Conservation (phyloP, 495 filamentous ascomycete species). For the Annulohypoxylon bovei region DNA sequence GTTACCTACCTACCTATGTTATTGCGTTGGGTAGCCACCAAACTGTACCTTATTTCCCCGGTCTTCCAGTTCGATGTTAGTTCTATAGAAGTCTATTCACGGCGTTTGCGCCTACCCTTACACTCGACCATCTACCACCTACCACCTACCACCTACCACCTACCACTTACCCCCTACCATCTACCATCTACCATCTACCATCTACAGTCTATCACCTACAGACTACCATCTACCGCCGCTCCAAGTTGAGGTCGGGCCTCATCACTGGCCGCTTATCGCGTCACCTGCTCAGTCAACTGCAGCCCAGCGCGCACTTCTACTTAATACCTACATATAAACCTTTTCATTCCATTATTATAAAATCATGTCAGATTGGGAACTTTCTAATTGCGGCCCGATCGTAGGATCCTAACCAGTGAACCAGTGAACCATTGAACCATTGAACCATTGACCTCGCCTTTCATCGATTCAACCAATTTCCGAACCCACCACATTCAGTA, state of each 20-base stretch:
- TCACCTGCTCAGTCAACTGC: conserved; percentile 27
- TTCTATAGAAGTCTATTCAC: background rate
- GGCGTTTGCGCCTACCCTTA: conserved; percentile 5
- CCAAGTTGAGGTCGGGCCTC: conserved; percentile 9
- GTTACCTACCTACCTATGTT: too few relatives aligned
- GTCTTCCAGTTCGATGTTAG: too few relatives aligned
- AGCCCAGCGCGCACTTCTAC: conserved; percentile 19
- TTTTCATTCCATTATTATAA: conserved; percentile 11
- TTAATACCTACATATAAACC: conserved; percentile 5
- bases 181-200: too few relatives aligned
- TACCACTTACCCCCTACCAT: too few relatives aligned
- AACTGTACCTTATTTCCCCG: background rate
- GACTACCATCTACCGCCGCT: conserved; percentile 10
- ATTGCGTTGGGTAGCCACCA: conserved; percentile 35
- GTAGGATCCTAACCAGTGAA: conserved; percentile 16
- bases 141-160: too few relatives aligned
- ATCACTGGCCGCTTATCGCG: conserved; percentile 32
- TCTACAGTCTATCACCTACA: too few relatives aligned
- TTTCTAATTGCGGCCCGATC: conserved; percentile 39
- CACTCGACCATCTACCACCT: background rate
- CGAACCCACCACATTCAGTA: conserved; percentile 13
- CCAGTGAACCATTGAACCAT: too few relatives aligned
- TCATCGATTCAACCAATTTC: conserved; percentile 13
- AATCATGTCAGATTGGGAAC: conserved; percentile 12
- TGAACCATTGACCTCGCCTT: background rate